A percentile compares a stretch with the other conserved stretches of the same genome.
These are phyloP conservation scores for Hypoxylon cercidicola DNA, from an alignment of 495 filamentous ascomycete species.

Conservation along the genomic window DNA sequence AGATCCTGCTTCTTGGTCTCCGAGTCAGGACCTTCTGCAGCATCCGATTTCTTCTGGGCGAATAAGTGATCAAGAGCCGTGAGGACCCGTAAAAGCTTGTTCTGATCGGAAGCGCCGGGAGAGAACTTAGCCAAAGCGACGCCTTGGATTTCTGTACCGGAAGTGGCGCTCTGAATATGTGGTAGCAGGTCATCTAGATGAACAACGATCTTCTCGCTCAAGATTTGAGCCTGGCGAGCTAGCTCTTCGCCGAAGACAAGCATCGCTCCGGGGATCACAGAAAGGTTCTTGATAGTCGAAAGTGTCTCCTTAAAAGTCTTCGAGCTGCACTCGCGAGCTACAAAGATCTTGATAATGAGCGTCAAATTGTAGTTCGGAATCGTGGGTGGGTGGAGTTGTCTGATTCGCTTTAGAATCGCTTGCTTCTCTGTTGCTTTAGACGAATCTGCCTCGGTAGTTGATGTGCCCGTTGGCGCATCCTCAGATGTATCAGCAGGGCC, in stretches of 20 bases:
- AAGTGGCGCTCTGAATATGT: conserved; percentile 86
- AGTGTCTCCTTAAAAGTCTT: conserved; percentile 97
- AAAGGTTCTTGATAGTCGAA: conserved; percentile 97
- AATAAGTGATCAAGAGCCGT: conserved; percentile 97
- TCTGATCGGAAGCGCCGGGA: conserved; percentile 92
- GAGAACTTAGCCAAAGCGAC: conserved; percentile 95
- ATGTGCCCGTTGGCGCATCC: conserved; percentile 24
- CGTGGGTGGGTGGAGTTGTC: conserved; percentile 80
- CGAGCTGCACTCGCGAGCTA: conserved; percentile 92
- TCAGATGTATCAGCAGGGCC: conserved; percentile 43
- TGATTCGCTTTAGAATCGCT: conserved; percentile 71
- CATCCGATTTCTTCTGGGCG: conserved; percentile 67
- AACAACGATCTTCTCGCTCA: conserved; percentile 83
- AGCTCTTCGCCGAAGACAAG: conserved; percentile 91
- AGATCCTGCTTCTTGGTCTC: conserved; percentile 78
- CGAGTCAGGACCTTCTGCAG: conserved; percentile 64
- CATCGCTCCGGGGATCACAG: conserved; percentile 88
- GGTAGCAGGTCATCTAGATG: conserved; percentile 89
- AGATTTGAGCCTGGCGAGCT: conserved; percentile 80
- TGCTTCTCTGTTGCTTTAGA: conserved; percentile 64
- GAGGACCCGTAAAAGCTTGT: conserved; percentile 91
- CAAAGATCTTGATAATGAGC: conserved; percentile 93
- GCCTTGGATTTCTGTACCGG: conserved; percentile 93
- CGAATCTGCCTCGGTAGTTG: conserved; percentile 50
- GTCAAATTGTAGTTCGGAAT: conserved; percentile 91